Evolutionary conservation across 2,329 filamentous ascomycete genomes (phyloP), one percentile per base, ranked within the genome.

Genomic region (Chaetomium sp.): DNA sequence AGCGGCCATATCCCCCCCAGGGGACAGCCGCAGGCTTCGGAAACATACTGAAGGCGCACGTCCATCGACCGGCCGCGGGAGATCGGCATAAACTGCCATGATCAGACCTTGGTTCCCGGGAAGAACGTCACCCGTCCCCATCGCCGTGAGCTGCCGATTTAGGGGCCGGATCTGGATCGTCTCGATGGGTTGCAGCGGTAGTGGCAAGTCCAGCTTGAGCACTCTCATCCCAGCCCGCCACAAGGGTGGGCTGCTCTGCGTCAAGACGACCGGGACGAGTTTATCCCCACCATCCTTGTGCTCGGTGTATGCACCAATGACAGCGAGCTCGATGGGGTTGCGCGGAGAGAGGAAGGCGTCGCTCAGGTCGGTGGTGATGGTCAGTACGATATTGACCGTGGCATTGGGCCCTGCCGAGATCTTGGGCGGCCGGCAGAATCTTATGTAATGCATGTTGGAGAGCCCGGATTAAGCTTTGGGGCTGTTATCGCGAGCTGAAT

Each of bases 331-430:
- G n/a, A 86, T 65, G 4, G 82, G 78, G 21, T 73, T 71, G 16
- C 77, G 74, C 0, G 82, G 80, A n/a, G 69, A 75, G 12, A 87
- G 78, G 57, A 84, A 84, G 0, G 82, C 77, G 70, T 87, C 85
- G 35, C 84, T 83, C 1, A 87, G 77, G 65, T 87, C 84, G 13
- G 84, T 87, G 12, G 83, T 85, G 68, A 87, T 80, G 65, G 83
- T 81, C 66, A 87, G 75, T 1, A 84, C 76, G 3, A 87, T 70
- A 57, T 78, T 77, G 8, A 83, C 70, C 21, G 69, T 75, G 59
- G 70, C 58, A 56, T 66, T 51, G 50, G 58, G n/a, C 27, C 69
- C 60, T 3, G 13, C 53, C 0, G 73, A 72, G 53, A 82, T 71
- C 68, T 76, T 77, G 2, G 81, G 81, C 2, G 81, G 77, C 16